Conservation (phyloP, 108 stramenopile species). For the Skeletonema marinoi region DNA sequence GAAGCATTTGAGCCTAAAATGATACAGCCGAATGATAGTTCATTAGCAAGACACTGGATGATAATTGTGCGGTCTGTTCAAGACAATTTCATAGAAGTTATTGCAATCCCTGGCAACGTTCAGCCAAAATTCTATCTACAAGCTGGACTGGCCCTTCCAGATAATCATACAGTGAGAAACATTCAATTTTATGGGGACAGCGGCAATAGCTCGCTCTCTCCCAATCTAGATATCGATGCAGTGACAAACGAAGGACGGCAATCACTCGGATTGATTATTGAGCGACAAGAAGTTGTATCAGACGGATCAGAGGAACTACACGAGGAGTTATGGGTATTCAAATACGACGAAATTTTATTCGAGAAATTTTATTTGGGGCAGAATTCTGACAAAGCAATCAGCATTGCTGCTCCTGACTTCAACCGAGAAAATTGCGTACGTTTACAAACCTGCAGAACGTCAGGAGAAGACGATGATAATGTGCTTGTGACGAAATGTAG, state of each 20-base stretch:
- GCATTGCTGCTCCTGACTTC: conserved; percentile 7
- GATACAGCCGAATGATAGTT: conserved; percentile 11
- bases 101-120: conserved; percentile 50
- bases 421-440: neutral
- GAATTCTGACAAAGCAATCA: conserved; percentile 13
- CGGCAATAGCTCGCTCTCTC: conserved; percentile 67
- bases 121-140: conserved; percentile 45
- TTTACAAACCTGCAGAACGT: neutral
- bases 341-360: conserved; percentile 60
- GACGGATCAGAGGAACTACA: conserved; percentile 3
- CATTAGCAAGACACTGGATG: conserved; percentile 56
- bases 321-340: conserved; percentile 61
- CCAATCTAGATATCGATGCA: conserved; percentile 40
- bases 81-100: conserved; percentile 45
- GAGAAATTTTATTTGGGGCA: conserved; percentile 28
- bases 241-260: conserved; percentile 72
- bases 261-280: conserved; percentile 57
- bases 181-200: conserved; percentile 77
- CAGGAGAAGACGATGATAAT: neutral
- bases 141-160: conserved; percentile 27
- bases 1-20: conserved; percentile 26
- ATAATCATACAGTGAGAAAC: conserved; percentile 32
- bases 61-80: conserved; percentile 45
- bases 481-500: conserved; percentile 14
- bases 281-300: conserved; percentile 1